Conservation (phyloP, 2,329 filamentous ascomycete genomes). For the Aspergillus pseudotamarii region DNA sequence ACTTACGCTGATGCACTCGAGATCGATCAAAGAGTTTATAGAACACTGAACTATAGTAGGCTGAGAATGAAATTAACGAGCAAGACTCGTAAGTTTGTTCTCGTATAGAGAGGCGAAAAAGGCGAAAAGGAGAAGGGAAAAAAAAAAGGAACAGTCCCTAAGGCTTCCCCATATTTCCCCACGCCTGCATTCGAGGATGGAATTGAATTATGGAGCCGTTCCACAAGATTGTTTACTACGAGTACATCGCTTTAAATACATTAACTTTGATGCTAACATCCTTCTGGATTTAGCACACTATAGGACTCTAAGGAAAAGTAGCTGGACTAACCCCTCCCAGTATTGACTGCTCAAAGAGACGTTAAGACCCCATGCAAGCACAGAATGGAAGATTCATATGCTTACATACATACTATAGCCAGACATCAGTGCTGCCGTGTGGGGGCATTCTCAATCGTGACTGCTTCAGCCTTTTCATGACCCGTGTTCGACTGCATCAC, state of each 20-base stretch:
- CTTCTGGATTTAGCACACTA: not conserved
- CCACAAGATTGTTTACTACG: not conserved
- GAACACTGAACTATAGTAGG: not conserved
- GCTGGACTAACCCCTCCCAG: not conserved
- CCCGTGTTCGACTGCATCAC: conserved; percentile 14
- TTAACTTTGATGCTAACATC: not conserved
- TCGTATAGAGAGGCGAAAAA: too few species aligned
- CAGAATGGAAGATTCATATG: not conserved
- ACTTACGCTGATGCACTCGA: not conserved
- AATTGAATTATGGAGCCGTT: not conserved
- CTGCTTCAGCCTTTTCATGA: conserved; percentile 18
- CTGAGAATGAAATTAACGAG: not conserved
- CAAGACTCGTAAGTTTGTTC: not conserved
- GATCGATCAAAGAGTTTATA: not conserved
- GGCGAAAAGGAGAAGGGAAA: too few species aligned
- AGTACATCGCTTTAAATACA: not conserved
- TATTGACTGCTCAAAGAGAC: not conserved
- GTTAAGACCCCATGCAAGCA: not conserved
- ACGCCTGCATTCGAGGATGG: not conserved
- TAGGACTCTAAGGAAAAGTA: not conserved
- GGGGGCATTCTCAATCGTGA: conserved; percentile 26
- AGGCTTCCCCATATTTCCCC: not conserved
- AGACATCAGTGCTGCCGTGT: not conserved
- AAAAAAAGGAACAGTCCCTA: not conserved
- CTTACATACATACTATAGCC: not conserved